Evolutionary conservation across 2,329 filamentous ascomycete genomes (phyloP).

Genomic region (Arthrobotrys megalospora): DNA sequence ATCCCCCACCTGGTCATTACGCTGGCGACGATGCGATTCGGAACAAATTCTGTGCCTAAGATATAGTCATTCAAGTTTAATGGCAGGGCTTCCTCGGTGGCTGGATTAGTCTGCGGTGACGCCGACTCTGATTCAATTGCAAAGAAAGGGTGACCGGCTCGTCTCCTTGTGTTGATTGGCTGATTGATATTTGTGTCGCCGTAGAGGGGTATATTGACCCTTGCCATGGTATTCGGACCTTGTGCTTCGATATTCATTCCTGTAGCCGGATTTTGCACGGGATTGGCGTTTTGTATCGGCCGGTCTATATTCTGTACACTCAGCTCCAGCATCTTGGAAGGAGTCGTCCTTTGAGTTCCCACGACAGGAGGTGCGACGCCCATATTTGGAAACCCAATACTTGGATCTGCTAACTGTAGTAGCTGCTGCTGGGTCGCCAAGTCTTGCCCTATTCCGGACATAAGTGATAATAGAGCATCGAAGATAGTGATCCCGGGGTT

Average conservation of each 20-base stretch:
- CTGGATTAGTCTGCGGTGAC: not conserved
- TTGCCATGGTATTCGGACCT: not conserved
- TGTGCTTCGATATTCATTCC: constrained; percentile 2
- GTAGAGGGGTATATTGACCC: constrained; percentile 5
- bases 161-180: not conserved
- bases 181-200: constrained; percentile 10
- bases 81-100: not conserved
- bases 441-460: constrained; percentile 27
- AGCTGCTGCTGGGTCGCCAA: constrained; percentile 9
- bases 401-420: not conserved
- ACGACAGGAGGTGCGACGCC: not conserved
- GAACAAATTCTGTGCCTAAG: not conserved
- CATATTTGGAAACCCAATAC: not conserved
- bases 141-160: constrained; percentile 8
- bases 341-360: constrained; percentile 1
- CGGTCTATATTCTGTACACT: constrained; percentile 9
- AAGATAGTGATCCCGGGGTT: constrained; percentile 10
- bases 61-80: constrained; percentile 16
- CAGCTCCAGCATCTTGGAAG: constrained; percentile 4
- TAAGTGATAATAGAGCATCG: constrained; percentile 31
- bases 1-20: not conserved
- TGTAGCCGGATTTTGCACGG: not conserved
- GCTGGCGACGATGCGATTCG: not conserved
- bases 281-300: not conserved
- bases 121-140: not conserved